phyloP scores from a whole-genome alignment of 768 basidiomycete genomes.

The Guyanaporus albipodus region DNA sequence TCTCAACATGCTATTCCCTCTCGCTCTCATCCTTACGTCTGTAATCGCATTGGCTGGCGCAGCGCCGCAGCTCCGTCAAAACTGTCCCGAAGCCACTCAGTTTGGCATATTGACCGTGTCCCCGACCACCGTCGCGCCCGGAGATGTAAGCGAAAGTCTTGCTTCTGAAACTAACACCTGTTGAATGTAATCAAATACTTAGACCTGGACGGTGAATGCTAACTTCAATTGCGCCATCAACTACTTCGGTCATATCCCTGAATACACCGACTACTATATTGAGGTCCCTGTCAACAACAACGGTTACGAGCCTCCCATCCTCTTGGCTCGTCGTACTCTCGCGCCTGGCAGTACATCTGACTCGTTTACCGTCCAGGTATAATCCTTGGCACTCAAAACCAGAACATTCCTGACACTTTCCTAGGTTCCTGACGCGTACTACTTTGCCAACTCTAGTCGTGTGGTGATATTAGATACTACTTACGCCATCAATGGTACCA shows the following conservation, averaged over 20 bases:
- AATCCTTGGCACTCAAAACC: neutral
- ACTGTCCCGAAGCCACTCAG: conserved; percentile 20
- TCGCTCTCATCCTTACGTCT: conserved; percentile 10
- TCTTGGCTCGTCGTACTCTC: conserved; percentile 22
- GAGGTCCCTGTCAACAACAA: conserved; percentile 32
- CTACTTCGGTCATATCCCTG: conserved; percentile 13
- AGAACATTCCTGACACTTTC: conserved; percentile 1
- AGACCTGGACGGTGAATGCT: conserved; percentile 21
- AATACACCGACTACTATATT: conserved; percentile 32
- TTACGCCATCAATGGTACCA: conserved; percentile 17
- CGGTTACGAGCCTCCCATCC: conserved; percentile 29
- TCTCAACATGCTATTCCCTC: conserved; percentile 17
- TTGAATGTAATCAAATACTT: conserved; percentile 1
- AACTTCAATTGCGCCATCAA: conserved; percentile 28
- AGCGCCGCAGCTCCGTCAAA: conserved; percentile 18
- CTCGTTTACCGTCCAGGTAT: conserved; percentile 19
- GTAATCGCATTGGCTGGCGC: conserved; percentile 15
- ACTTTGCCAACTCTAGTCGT: conserved; percentile 20
- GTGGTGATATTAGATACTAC: conserved; percentile 24
- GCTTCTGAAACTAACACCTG: neutral
- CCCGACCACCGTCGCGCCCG: conserved; percentile 21
- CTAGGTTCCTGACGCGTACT: conserved; percentile 25
- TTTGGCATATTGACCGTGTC: conserved; percentile 18
- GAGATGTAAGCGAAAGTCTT: conserved; percentile 17
- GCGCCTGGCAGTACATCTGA: conserved; percentile 4